These are phyloP conservation scores for Solanum chiquidenum DNA, from an alignment of 257 asterid genomes.

Conservation along the genomic window DNA sequence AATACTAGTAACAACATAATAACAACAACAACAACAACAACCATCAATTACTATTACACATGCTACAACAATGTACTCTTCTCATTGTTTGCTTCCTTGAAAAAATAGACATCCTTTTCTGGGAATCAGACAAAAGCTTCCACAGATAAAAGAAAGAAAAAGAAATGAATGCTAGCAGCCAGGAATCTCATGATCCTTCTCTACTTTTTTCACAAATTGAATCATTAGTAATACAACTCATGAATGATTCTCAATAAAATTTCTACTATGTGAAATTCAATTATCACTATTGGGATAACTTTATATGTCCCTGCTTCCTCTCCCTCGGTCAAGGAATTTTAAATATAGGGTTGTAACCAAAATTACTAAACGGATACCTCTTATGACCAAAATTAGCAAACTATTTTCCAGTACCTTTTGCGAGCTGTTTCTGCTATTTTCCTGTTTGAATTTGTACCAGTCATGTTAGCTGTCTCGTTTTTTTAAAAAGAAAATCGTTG, in stretches of 20 bases:
- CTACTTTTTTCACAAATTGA: conserved; percentile 16
- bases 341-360: background rate
- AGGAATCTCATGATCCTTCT: conserved; percentile 22
- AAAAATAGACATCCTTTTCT: background rate
- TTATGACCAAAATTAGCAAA: background rate
- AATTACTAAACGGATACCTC: background rate
- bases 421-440: background rate
- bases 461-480: background rate
- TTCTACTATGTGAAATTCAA: background rate
- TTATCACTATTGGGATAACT: background rate
- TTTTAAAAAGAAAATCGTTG: background rate
- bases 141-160: background rate
- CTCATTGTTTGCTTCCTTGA: background rate
- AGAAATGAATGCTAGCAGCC: background rate
- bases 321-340: background rate
- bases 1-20: background rate
- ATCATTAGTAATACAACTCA: conserved; percentile 13
- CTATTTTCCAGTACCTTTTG: background rate
- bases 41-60: background rate
- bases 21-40: background rate
- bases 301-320: background rate
- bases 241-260: background rate
- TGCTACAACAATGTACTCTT: background rate
- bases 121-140: conserved; percentile 13
- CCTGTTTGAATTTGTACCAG: background rate